Evolutionary conservation across 257 asterid species (phyloP).

Genomic region (Catharanthus roseus): DNA sequence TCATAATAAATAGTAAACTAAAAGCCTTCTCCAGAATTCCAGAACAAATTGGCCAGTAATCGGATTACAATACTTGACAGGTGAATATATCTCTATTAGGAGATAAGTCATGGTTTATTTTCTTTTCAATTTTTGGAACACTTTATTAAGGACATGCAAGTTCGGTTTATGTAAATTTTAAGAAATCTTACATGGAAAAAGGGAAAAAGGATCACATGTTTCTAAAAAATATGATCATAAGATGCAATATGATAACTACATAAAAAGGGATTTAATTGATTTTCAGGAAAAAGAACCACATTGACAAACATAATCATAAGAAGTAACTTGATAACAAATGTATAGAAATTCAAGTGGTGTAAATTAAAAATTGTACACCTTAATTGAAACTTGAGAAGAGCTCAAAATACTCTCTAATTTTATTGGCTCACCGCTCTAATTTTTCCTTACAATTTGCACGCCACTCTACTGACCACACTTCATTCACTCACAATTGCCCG

Average conservation of each 20-base stretch:
- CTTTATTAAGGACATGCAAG: no score
- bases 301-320: background rate
- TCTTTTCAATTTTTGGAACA: no score
- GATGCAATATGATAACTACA: background rate
- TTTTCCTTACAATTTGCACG: no score
- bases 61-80: background rate
- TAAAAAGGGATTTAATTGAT: no score
- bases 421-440: no score
- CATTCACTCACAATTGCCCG: no score
- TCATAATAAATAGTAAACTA: background rate
- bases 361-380: no score
- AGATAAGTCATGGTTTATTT: background rate
- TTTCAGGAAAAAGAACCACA: background rate
- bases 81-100: background rate
- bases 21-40: background rate
- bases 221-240: no score
- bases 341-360: no score
- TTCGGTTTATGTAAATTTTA: background rate
- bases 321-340: background rate
- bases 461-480: no score
- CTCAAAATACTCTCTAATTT: no score
- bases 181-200: background rate
- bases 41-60: background rate
- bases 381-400: no score
- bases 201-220: background rate